phyloP scores from a whole-genome alignment of 2,329 filamentous ascomycete species.

The Exophiala sideris region DNA sequence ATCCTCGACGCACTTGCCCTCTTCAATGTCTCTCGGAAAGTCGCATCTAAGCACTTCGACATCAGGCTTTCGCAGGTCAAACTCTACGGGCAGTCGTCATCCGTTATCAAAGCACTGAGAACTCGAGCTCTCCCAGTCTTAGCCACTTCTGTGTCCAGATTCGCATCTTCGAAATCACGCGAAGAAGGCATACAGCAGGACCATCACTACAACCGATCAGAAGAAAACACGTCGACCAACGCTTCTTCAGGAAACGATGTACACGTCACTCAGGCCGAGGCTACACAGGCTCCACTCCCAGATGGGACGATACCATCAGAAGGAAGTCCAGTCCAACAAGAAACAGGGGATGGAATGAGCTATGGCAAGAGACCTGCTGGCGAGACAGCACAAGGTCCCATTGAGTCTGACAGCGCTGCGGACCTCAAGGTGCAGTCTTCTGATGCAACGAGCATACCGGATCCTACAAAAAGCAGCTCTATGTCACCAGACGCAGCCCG shows the following conservation, averaged over 20 bases:
- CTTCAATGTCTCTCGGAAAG: constrained; percentile 64
- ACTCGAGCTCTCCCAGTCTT: constrained; percentile 33
- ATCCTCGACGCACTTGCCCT: constrained; percentile 68
- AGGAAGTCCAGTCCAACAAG: constrained; percentile 15
- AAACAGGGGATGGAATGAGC: constrained; percentile 22
- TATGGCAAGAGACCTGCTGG: constrained; percentile 25
- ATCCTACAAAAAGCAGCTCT: constrained; percentile 31
- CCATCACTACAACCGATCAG: constrained; percentile 48
- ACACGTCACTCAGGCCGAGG: constrained; percentile 46
- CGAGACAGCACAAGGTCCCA: constrained; percentile 28
- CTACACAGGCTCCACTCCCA: constrained; percentile 43
- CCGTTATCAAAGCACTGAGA: constrained; percentile 60
- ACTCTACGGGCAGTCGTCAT: constrained; percentile 62
- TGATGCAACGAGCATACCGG: constrained; percentile 40
- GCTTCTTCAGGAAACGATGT: constrained; percentile 39
- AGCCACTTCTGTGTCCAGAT: constrained; percentile 19
- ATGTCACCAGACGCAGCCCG: constrained; percentile 44
- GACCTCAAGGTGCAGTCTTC: constrained; percentile 40
- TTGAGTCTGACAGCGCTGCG: constrained; percentile 32
- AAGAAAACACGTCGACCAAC: constrained; percentile 40
- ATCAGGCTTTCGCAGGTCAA: constrained; percentile 61
- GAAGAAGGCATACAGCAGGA: constrained; percentile 47
- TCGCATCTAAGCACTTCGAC: constrained; percentile 61
- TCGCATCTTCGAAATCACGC: constrained; percentile 39
- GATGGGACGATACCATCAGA: constrained; percentile 50